Evolutionary conservation across 2,329 filamentous ascomycete species (phyloP), one percentile per base, ranked within the genome.

Genomic region (Remersonia thermophila): DNA sequence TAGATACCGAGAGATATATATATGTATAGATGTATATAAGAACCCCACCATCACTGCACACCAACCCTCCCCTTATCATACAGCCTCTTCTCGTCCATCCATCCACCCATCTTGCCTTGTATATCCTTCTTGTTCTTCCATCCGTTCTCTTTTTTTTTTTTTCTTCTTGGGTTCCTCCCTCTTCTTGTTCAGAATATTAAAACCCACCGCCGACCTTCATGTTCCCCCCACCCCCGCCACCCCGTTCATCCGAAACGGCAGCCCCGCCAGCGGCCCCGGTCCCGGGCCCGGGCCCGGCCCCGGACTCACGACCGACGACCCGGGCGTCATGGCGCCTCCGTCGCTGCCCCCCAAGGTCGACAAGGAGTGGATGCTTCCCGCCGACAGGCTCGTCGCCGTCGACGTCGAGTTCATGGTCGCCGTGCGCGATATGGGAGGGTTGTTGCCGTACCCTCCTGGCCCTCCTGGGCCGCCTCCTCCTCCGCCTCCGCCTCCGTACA

Each of bases 371-470:
- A n/a, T 23, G 41, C 78, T 73, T 3, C 79, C 76, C 10, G 67
- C 71, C 3, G 43, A 23, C 20, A 23, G 9, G 9, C 20, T 53
- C 37, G 58, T 73, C 2, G 50, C 75, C 51, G 68, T 82, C n/a
- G 62, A 63, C 20, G 58, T 59, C 0, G 79, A 79, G 13, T 62
- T 60, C 42, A 69, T 64, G 0, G 80, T 82, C 35, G 59, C 55
- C 57, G 55, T 56, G n/a, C 70, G 65, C 15, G 65, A 66, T 62
- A 74, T 67, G n/a, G 8, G 5, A n/a, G n/a, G n/a, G n/a, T n/a
- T n/a, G 7, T 27, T 28, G 3, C 26, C 30, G 23, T 16, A 27
- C 15, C 25, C 35, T 1, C 32, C 20, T n/a, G n/a, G 2, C 36
- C 31, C 13, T 4, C 30, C 30, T n/a, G n/a, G n/a, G n/a, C n/a